A percentile compares a stretch with the other conserved stretches of the same genome.
Evolutionary conservation across 306 rosid genomes (phyloP).

Genomic region (Gastrolobium bilobum): DNA sequence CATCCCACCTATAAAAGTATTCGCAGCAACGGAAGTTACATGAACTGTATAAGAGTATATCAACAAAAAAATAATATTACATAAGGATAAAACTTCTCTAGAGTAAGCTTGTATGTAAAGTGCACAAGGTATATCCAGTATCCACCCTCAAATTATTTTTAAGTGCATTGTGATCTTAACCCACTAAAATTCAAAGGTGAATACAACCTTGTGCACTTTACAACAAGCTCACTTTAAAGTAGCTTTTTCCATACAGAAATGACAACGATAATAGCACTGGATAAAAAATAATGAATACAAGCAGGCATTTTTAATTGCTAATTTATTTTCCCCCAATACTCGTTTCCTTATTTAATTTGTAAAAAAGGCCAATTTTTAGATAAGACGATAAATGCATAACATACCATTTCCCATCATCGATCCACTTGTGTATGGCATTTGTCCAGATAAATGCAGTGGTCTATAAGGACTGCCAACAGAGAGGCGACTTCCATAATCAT

Average conservation of each 20-base stretch:
- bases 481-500: constrained; percentile 68
- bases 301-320: neutral
- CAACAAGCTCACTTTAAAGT: neutral
- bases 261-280: neutral
- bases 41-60: too few relatives aligned
- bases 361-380: neutral
- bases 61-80: too few relatives aligned
- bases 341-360: neutral
- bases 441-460: constrained; percentile 73
- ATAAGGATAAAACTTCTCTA: too few relatives aligned
- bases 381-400: constrained; percentile 16
- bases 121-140: neutral
- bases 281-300: neutral
- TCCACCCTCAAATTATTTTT: neutral
- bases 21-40: neutral
- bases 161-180: neutral
- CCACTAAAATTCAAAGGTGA: neutral
- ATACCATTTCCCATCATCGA: constrained; percentile 77
- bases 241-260: neutral
- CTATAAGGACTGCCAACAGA: constrained; percentile 78
- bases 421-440: constrained; percentile 73
- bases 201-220: too few relatives aligned
- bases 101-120: neutral
- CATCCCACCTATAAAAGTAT: constrained; percentile 66
- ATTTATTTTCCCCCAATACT: neutral